Conservation (phyloP, 768 basidiomycete species). For the Boletus reticuloceps region DNA sequence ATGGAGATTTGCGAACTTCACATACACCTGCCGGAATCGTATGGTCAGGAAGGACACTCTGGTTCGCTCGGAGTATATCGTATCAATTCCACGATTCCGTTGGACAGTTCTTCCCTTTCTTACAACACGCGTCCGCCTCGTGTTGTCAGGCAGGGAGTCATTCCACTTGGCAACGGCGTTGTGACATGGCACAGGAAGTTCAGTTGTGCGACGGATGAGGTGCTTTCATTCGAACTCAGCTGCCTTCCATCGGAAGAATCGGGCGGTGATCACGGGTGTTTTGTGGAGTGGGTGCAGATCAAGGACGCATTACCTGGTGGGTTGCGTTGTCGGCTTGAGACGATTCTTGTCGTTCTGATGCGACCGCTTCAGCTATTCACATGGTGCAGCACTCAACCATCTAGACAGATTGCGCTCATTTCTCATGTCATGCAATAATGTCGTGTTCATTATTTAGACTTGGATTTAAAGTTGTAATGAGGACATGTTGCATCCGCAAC, state of each 20-base stretch:
- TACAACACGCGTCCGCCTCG: slow-evolving; percentile 6
- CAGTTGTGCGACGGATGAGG: slow-evolving; percentile 7
- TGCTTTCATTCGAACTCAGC: slow-evolving; percentile 12
- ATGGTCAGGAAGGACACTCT: background rate
- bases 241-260: slow-evolving; percentile 7
- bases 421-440: too few species aligned
- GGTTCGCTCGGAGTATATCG: slow-evolving; percentile 7
- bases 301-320: slow-evolving; percentile 11
- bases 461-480: too few species aligned
- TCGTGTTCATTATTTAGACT: too few species aligned
- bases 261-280: slow-evolving; percentile 4
- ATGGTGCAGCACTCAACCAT: slow-evolving; percentile 10
- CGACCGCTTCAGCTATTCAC: slow-evolving; percentile 2
- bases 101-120: slow-evolving; percentile 8
- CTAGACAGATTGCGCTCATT: background rate
- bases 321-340: background rate
- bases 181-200: slow-evolving; percentile 11
- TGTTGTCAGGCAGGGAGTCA: slow-evolving; percentile 2
- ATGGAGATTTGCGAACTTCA: slow-evolving; percentile 15
- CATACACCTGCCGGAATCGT: slow-evolving; percentile 3
- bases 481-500: too few species aligned
- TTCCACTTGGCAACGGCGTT: background rate
- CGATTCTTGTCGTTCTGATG: background rate
- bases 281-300: slow-evolving; percentile 13
- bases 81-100: slow-evolving; percentile 6